Evolutionary conservation across 306 rosid species (phyloP).

Genomic region (Rosa rugosa): DNA sequence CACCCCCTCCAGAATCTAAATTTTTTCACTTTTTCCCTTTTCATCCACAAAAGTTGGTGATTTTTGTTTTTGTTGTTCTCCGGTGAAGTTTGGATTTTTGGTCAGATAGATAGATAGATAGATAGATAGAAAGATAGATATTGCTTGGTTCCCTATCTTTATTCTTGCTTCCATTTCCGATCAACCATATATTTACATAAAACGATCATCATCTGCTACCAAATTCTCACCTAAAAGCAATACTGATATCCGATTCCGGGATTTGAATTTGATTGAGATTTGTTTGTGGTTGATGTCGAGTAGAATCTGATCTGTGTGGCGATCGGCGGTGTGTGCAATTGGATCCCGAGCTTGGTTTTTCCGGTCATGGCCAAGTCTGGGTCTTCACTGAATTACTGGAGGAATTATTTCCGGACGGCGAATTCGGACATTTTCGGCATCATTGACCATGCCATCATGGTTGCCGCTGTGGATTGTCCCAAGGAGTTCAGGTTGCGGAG

Average conservation of each 20-base stretch:
- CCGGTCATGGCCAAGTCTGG: constrained; percentile 50
- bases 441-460: constrained; percentile 84
- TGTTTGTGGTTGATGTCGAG: too few species aligned
- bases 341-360: constrained; percentile 5
- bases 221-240: not conserved
- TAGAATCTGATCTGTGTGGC: not conserved
- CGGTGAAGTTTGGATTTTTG: constrained; percentile 1
- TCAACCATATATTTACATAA: too few species aligned
- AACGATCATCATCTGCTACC: constrained; percentile 2
- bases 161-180: too few species aligned
- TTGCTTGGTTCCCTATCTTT: not conserved
- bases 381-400: constrained; percentile 70
- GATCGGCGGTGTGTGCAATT: constrained; percentile 9
- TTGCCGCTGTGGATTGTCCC: constrained; percentile 86
- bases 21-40: not conserved
- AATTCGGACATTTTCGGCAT: constrained; percentile 70
- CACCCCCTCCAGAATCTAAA: not conserved
- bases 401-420: constrained; percentile 66
- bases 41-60: constrained; percentile 3
- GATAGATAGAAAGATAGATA: too few species aligned
- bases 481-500: constrained; percentile 69
- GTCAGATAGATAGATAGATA: not conserved
- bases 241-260: not conserved
- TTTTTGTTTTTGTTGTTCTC: not conserved
- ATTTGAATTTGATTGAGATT: too few species aligned